Evolutionary conservation across 441 rosid genomes (phyloP).

Genomic region (Eutrema salsugineum): DNA sequence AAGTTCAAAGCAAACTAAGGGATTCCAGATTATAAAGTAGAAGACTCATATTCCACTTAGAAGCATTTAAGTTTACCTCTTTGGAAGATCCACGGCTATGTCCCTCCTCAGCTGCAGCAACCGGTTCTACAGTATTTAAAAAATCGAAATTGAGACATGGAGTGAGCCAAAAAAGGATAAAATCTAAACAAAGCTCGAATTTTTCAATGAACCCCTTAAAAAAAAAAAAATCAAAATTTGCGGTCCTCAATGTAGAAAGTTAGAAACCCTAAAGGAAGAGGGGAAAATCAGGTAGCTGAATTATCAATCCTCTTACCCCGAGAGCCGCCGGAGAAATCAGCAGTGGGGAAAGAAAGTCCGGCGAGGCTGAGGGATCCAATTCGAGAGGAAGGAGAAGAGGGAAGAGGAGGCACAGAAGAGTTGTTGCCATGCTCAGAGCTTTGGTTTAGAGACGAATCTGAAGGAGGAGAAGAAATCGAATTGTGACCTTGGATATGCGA

Average conservation of each 20-base stretch:
- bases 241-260: neutral
- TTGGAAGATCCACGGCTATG: conserved; percentile 59
- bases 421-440: conserved; percentile 59
- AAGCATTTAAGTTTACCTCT: conserved; percentile 46
- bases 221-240: neutral
- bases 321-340: conserved; percentile 14
- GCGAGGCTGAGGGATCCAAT: conserved; percentile 34
- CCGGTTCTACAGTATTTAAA: conserved; percentile 39
- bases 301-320: conserved; percentile 9
- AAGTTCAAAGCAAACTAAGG: neutral
- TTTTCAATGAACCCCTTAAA: neutral
- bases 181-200: neutral
- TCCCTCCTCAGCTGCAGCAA: conserved; percentile 47
- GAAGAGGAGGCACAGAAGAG: conserved; percentile 25
- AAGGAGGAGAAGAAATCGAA: conserved; percentile 45
- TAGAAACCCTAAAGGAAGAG: neutral
- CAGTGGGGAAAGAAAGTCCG: conserved; percentile 21
- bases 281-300: neutral
- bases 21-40: neutral
- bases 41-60: neutral
- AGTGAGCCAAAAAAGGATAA: neutral
- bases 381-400: conserved; percentile 36
- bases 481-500: conserved; percentile 54
- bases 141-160: neutral
- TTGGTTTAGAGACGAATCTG: conserved; percentile 50